These are phyloP conservation scores for Helianthus tuberosus DNA, from an alignment of 129 eudicot genomes.

Conservation along the genomic window DNA sequence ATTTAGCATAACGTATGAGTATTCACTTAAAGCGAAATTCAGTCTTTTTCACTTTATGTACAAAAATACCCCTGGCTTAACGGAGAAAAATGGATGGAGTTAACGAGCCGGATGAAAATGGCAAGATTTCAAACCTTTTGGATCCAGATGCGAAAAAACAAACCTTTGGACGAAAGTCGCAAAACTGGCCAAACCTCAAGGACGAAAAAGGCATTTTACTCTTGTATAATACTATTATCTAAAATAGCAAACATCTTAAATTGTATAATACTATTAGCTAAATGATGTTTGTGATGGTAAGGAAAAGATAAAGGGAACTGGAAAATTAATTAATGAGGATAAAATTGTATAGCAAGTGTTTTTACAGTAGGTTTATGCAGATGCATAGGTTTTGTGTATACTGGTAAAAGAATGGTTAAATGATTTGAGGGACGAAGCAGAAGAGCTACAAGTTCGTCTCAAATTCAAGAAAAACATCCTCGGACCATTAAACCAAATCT, in stretches of 20 bases:
- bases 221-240: constrained; percentile 3
- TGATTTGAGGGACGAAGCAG: constrained; percentile 67
- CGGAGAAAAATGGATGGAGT: too few species aligned
- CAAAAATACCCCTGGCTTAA: too few species aligned
- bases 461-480: constrained; percentile 57
- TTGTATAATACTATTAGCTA: constrained; percentile 4
- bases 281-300: constrained; percentile 19
- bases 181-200: too few species aligned
- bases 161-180: too few species aligned
- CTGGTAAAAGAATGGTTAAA: constrained; percentile 77
- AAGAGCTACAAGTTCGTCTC: constrained; percentile 67
- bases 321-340: constrained; percentile 9
- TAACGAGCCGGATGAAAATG: too few species aligned
- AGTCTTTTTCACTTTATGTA: too few species aligned
- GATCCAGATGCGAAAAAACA: too few species aligned
- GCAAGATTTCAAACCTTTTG: too few species aligned
- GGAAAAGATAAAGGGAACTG: not conserved
- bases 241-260: not conserved
- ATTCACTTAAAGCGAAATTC: too few species aligned
- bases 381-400: constrained; percentile 46
- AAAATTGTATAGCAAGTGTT: constrained; percentile 18
- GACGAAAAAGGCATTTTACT: too few species aligned
- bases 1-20: too few species aligned
- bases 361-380: constrained; percentile 43
- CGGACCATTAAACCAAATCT: constrained; percentile 64